Evolutionary conservation across 345 rosid genomes (phyloP).

Genomic region (Salix brachista): DNA sequence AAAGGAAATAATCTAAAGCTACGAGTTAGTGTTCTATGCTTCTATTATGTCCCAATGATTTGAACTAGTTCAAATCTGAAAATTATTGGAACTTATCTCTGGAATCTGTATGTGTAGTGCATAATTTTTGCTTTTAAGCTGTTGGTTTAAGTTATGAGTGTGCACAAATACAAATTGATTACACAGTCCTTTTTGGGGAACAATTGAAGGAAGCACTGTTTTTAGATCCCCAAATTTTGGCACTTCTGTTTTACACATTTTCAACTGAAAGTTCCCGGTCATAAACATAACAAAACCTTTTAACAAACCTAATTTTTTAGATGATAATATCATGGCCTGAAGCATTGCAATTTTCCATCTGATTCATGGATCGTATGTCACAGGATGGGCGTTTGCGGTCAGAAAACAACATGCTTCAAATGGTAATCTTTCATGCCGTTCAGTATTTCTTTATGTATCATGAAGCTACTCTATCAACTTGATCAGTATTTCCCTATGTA

Average conservation of each 20-base stretch:
- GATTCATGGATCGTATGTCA: conserved; percentile 12
- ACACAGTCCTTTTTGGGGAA: not conserved
- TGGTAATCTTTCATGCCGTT: conserved; percentile 46
- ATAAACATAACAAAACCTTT: not conserved
- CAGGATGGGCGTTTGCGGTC: conserved; percentile 57
- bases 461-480: conserved; percentile 1
- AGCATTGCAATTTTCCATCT: not conserved
- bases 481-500: not conserved
- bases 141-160: not conserved
- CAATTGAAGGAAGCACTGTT: not conserved
- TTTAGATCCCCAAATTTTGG: not conserved
- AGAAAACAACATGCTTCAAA: conserved; percentile 76
- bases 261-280: not conserved
- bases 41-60: not conserved
- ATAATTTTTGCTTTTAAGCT: not conserved
- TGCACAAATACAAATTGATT: not conserved
- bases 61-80: not conserved
- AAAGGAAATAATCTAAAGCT: no score
- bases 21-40: no score
- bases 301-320: not conserved
- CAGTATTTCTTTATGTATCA: conserved; percentile 1
- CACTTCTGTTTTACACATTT: not conserved
- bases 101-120: not conserved
- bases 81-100: not conserved
- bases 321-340: conserved; percentile 1